These are phyloP conservation scores for Exophiala sp. DNA, from an alignment of 2,329 filamentous ascomycete genomes.

Conservation along the genomic window DNA sequence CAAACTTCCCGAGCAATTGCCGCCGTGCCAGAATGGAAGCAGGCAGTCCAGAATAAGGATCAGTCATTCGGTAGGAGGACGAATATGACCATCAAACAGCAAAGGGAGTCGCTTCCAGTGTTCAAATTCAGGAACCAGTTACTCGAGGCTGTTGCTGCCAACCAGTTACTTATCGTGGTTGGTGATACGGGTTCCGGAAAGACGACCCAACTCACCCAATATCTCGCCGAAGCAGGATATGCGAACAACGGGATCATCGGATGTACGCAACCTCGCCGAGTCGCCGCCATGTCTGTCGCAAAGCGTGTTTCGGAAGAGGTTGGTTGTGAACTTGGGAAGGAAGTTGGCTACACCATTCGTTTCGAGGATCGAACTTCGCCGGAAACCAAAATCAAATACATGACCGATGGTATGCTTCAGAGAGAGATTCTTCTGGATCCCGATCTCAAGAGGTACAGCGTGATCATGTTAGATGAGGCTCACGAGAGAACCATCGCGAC, in stretches of 20 bases:
- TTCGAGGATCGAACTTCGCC: constrained; percentile 92
- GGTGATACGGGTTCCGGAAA: constrained; percentile 97
- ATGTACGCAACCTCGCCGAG: constrained; percentile 91
- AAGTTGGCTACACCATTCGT: constrained; percentile 95
- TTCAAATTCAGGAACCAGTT: constrained; percentile 82
- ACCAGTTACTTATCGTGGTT: constrained; percentile 91
- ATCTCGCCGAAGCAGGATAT: constrained; percentile 92
- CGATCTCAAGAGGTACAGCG: constrained; percentile 80
- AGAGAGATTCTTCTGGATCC: constrained; percentile 91
- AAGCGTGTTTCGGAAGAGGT: constrained; percentile 96
- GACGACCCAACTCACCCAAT: constrained; percentile 95
- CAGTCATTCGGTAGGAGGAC: constrained; percentile 80
- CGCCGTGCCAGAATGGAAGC: constrained; percentile 86
- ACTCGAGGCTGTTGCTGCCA: constrained; percentile 76
- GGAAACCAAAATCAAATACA: constrained; percentile 93
- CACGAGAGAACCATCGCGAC: constrained; percentile 96
- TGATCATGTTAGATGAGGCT: constrained; percentile 97
- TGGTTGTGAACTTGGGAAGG: constrained; percentile 79
- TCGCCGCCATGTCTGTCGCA: constrained; percentile 97
- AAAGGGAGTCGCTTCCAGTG: constrained; percentile 82
- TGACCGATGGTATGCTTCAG: constrained; percentile 98
- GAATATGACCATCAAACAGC: constrained; percentile 87
- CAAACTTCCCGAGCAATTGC: constrained; percentile 54
- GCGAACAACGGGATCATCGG: constrained; percentile 82
- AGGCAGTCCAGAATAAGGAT: constrained; percentile 70